Evolutionary conservation across 805 yeast species (phyloP), one percentile per base, ranked within the genome.

Genomic region (Alloascoidea africana): DNA sequence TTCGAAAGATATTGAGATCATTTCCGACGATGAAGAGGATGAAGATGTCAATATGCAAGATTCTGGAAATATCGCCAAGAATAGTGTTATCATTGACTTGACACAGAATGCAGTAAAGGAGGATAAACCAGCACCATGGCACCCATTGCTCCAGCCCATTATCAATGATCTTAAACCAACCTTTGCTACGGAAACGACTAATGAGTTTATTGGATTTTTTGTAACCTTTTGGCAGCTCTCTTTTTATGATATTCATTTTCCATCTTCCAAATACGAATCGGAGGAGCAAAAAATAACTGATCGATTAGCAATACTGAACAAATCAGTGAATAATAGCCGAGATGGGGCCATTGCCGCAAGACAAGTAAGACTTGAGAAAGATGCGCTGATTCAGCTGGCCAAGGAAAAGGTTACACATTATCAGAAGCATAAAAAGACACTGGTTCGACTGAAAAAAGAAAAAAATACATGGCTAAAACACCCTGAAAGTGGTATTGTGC

Each of bases 151-250:
- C 40, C 39, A 14, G 33, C 54, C 38, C 32, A 54, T 32, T 37
- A 47, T 32, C 56, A 57, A 30, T 53, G 58, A 37, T 47, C 55
- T 49, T 27, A 41, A 14, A 34, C 43, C 5, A 34, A 40, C 30
- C 30, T 23, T 42, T 14, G 36, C 59, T 4, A 49, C 52, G 32
- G 44, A 44, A 6, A 44, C 46, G 5, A 49, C 42, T 36, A 53
- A 52, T 44, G 41, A 23, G 41, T 59, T 38, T 41, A 52, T 42
- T 37, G 63, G 60, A 0, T 56, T 84, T 18, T 82, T 66, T 47
- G 56, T 62, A 2, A 59, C 68, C 1, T 87, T 86, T 47, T 87
- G 95, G 96, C 71, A 63, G 42, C 59, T 80, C 23, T 67, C 78
- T 0, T 56, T 84, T 4, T 76, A 79, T 49, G 95, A 86, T 47